Conservation (phyloP, 768 basidiomycete genomes). For the Tricholoma sp. region DNA sequence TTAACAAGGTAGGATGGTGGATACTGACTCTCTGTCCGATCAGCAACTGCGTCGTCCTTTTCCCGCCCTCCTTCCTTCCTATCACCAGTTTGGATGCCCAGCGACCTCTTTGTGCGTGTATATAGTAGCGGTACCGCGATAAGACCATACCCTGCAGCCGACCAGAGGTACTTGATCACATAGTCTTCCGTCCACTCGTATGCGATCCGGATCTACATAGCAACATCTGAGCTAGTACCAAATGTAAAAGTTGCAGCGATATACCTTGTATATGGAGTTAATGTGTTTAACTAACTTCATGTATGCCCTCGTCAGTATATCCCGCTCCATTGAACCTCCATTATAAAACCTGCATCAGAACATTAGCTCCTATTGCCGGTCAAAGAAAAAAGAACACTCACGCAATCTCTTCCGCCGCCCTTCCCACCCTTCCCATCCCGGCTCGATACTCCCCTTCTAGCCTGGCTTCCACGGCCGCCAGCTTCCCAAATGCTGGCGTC, state of each 20-base stretch:
- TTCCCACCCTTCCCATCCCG: conserved; percentile 78
- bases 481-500: conserved; percentile 87
- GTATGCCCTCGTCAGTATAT: conserved; percentile 78
- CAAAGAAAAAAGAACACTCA: conserved; percentile 29
- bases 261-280: conserved; percentile 85
- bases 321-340: conserved; percentile 77
- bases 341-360: conserved; percentile 71
- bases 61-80: conserved; percentile 1
- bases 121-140: conserved; percentile 89
- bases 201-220: conserved; percentile 70
- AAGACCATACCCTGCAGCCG: conserved; percentile 84
- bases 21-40: conserved; percentile 41
- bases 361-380: neutral
- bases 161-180: conserved; percentile 96
- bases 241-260: conserved; percentile 4
- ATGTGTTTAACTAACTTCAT: conserved; percentile 79
- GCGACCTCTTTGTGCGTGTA: conserved; percentile 45
- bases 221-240: neutral
- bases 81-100: conserved; percentile 22
- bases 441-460: conserved; percentile 89
- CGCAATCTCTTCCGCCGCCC: conserved; percentile 93
- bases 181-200: conserved; percentile 98
- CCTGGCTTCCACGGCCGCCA: conserved; percentile 84
- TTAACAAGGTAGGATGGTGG: neutral
- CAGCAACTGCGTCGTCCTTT: conserved; percentile 37